A percentile compares a stretch with the other conserved stretches of the same genome.
Evolutionary conservation across 129 eudicot genomes (phyloP).

Genomic region (Flaveria robusta): DNA sequence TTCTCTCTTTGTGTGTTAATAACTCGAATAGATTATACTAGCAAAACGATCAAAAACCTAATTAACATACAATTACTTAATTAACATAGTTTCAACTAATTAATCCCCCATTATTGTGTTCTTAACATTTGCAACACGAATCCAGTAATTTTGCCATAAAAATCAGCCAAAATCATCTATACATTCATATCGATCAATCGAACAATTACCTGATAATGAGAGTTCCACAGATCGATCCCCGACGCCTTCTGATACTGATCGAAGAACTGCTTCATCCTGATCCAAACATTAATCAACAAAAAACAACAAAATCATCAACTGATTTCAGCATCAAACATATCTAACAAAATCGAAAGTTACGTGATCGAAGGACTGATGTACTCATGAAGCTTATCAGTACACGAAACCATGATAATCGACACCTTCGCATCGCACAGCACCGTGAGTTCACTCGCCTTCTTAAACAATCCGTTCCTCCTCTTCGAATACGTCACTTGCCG

Average conservation of each 20-base stretch:
- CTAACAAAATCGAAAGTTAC: constrained; percentile 27
- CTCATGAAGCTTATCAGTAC: constrained; percentile 80
- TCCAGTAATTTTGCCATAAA: neutral
- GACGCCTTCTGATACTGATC: constrained; percentile 66
- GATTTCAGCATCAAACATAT: neutral
- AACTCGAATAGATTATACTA: neutral
- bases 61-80: neutral
- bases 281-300: neutral
- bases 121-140: neutral
- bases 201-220: constrained; percentile 49
- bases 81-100: neutral
- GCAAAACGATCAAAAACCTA: neutral
- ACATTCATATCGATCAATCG: neutral
- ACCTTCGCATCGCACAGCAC: constrained; percentile 81
- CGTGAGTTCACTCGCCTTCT: constrained; percentile 71
- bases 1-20: neutral
- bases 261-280: constrained; percentile 65
- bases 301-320: neutral
- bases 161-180: neutral
- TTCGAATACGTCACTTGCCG: constrained; percentile 78
- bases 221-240: constrained; percentile 64
- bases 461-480: constrained; percentile 69
- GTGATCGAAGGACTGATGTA: constrained; percentile 66
- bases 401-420: constrained; percentile 70
- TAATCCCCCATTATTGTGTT: neutral